Evolutionary conservation across 108 stramenopile genomes (phyloP).

Genomic region (Fragilariopsis cylindrus): DNA sequence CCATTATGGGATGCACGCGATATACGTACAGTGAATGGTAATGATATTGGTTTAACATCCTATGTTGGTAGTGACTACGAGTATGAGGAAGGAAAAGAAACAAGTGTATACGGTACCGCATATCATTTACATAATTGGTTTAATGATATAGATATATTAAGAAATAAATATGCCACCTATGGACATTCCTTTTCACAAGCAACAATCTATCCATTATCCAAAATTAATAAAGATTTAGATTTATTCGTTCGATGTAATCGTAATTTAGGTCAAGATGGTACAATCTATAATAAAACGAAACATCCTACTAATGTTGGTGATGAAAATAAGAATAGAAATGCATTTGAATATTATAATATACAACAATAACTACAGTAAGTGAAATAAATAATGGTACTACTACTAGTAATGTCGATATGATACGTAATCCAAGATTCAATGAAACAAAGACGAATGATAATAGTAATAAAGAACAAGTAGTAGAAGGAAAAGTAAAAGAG

Average conservation of each 20-base stretch:
- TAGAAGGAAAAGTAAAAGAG: no score
- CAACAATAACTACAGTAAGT: no score
- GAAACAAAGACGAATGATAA: no score
- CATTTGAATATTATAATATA: no score
- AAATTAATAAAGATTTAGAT: conserved; percentile 8
- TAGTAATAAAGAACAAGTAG: no score
- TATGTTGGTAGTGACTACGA: neutral
- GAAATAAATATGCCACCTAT: conserved; percentile 12
- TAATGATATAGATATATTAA: neutral
- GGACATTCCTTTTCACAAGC: conserved; percentile 3
- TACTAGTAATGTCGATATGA: no score
- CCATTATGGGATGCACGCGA: conserved; percentile 13
- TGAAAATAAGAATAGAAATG: no score
- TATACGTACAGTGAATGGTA: conserved; percentile 4
- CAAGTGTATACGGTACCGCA: neutral
- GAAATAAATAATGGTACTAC: no score
- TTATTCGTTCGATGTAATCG: conserved; percentile 11
- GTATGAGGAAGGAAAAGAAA: neutral
- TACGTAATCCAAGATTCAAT: no score
- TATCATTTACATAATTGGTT: conserved; percentile 23
- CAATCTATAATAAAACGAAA: no score
- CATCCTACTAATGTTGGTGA: no score
- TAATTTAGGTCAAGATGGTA: neutral
- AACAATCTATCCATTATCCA: neutral
- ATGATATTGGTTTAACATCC: neutral